Conservation (phyloP, 176 grass and related monocot genomes). For the Panicum miliaceum region DNA sequence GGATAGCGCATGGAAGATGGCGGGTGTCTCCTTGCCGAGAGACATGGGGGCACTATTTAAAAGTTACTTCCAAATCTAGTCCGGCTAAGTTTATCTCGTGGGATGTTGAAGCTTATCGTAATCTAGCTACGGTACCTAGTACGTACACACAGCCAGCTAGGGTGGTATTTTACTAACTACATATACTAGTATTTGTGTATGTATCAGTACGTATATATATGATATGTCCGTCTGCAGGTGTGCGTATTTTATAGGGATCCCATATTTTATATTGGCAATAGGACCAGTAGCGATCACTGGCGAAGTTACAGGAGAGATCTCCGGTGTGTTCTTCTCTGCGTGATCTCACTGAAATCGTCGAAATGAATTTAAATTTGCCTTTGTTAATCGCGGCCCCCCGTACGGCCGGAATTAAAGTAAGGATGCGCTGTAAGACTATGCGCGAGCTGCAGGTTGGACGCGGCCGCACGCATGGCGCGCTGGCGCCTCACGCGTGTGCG, state of each 20-base stretch:
- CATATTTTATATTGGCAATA: neutral
- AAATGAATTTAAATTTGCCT: conserved; percentile 5
- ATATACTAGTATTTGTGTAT: neutral
- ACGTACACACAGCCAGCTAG: neutral
- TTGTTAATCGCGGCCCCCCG: neutral
- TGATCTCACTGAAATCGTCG: neutral
- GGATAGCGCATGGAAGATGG: conserved; percentile 27
- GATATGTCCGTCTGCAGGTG: neutral
- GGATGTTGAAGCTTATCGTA: neutral
- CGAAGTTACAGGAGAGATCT: conserved; percentile 5
- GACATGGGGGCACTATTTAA: conserved; percentile 46
- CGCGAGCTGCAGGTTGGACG: conserved; percentile 5
- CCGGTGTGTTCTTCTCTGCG: neutral
- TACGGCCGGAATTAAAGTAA: conserved; percentile 10
- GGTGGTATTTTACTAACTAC: conserved; percentile 27
- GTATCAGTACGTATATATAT: neutral
- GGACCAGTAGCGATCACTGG: neutral
- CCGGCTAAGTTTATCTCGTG: neutral
- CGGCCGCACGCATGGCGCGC: conserved; percentile 25
- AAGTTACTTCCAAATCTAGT: conserved; percentile 3
- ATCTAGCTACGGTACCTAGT: conserved; percentile 15
- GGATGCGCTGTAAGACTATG: neutral
- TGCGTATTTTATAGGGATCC: neutral
- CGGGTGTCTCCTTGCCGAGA: conserved; percentile 32
- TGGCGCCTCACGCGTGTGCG: conserved; percentile 8